Percentiles rank a stretch among this genome's conserved stretches.
Conservation (phyloP, 805 yeast species). For the Kuraishia floccosa region DNA sequence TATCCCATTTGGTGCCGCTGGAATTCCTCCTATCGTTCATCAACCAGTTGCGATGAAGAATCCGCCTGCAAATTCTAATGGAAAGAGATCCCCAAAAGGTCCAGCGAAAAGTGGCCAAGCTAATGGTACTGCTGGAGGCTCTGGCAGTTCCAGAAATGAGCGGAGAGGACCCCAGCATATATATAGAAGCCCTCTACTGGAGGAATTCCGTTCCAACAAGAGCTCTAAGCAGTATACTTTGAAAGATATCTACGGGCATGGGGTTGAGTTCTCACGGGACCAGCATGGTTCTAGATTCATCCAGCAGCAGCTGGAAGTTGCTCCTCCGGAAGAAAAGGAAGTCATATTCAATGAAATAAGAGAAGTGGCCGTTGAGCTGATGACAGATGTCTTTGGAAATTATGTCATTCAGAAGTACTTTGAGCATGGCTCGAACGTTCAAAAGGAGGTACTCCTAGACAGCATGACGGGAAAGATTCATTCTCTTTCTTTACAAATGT, state of each 20-base stretch:
- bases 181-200: constrained; percentile 69
- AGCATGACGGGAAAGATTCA: constrained; percentile 68
- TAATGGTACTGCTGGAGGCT: no score
- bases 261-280: constrained; percentile 85
- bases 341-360: constrained; percentile 76
- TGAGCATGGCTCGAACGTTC: constrained; percentile 68
- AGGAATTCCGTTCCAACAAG: constrained; percentile 67
- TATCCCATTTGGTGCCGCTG: no score
- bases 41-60: no score
- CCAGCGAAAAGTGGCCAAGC: neutral
- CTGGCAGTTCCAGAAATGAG: constrained; percentile 8
- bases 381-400: constrained; percentile 97
- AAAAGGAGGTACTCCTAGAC: constrained; percentile 55
- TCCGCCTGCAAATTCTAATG: constrained; percentile 1
- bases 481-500: constrained; percentile 81
- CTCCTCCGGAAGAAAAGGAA: constrained; percentile 62
- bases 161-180: constrained; percentile 30
- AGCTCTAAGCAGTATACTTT: constrained; percentile 48
- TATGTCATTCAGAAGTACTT: constrained; percentile 92
- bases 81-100: constrained; percentile 1
- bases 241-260: constrained; percentile 74
- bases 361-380: constrained; percentile 60
- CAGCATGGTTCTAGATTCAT: constrained; percentile 97
- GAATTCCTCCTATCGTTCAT: constrained; percentile 3
- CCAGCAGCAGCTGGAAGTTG: constrained; percentile 70